A percentile compares a stretch with the other conserved stretches of the same genome.
phyloP scores from a whole-genome alignment of 2,329 filamentous ascomycete species.

The Celoporthe dispersa region DNA sequence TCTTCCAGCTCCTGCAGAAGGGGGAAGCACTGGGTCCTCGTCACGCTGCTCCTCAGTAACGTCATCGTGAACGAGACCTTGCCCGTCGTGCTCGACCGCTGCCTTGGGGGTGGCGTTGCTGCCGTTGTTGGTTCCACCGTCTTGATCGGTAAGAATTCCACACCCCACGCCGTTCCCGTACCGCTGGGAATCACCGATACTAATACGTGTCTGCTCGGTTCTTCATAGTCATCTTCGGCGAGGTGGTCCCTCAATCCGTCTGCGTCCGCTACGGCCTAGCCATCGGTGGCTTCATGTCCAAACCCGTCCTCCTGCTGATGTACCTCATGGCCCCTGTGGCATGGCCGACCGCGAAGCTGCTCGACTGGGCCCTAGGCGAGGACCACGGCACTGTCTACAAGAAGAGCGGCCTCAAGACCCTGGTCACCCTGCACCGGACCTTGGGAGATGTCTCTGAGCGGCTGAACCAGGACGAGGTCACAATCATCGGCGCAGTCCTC shows the following conservation, averaged over 20 bases:
- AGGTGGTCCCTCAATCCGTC: slow-evolving; percentile 93
- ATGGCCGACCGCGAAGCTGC: slow-evolving; percentile 93
- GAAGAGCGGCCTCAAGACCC: slow-evolving; percentile 94
- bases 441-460: slow-evolving; percentile 85
- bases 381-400: slow-evolving; percentile 98
- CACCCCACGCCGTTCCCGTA: background rate
- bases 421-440: slow-evolving; percentile 93
- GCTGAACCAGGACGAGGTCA: slow-evolving; percentile 95
- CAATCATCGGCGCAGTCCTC: slow-evolving; percentile 95
- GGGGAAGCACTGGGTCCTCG: slow-evolving; percentile 99
- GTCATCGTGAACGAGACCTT: slow-evolving; percentile 98
- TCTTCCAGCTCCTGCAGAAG: slow-evolving; percentile 77
- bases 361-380: slow-evolving; percentile 90
- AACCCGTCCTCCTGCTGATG: slow-evolving; percentile 86
- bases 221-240: slow-evolving; percentile 87
- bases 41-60: slow-evolving; percentile 91
- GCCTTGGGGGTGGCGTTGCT: slow-evolving; percentile 90
- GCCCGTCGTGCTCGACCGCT: slow-evolving; percentile 92
- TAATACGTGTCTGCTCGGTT: slow-evolving; percentile 18
- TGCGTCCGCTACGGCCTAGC: slow-evolving; percentile 95
- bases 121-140: slow-evolving; percentile 92
- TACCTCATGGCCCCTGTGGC: slow-evolving; percentile 87
- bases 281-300: slow-evolving; percentile 93
- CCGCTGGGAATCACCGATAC: background rate
- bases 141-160: slow-evolving; percentile 73